Percentiles rank a stretch among this genome's conserved stretches.
phyloP scores from a whole-genome alignment of 2,329 filamentous ascomycete genomes.

The Ophiostoma perfectum region DNA sequence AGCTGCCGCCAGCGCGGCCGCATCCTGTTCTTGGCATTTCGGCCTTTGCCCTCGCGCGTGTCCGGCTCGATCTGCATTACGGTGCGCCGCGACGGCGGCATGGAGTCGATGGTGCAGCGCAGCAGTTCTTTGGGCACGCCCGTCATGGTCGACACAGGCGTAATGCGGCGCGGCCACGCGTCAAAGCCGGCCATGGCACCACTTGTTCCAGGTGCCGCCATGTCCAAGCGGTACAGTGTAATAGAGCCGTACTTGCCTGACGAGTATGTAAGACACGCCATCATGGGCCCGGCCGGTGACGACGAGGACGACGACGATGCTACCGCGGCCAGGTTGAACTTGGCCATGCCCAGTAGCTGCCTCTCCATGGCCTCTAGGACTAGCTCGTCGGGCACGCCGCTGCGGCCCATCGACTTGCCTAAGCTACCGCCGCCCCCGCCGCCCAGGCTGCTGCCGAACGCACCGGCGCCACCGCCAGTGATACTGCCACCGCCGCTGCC shows the following conservation, averaged over 20 bases:
- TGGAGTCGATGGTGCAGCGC: conserved; percentile 23
- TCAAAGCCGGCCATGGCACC: conserved; percentile 1
- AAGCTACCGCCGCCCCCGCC: conserved; percentile 6
- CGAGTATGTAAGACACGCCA: conserved; percentile 26
- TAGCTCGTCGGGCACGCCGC: conserved; percentile 23
- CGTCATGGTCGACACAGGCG: conserved; percentile 26
- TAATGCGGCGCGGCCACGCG: conserved; percentile 26
- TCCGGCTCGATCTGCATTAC: conserved; percentile 21
- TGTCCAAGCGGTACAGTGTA: conserved; percentile 26
- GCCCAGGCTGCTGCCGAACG: neutral
- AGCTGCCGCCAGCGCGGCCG: conserved; percentile 24
- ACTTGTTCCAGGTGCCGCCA: conserved; percentile 16
- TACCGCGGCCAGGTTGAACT: conserved; percentile 17
- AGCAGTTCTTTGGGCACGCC: conserved; percentile 27
- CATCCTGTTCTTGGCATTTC: neutral
- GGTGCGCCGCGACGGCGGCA: conserved; percentile 25
- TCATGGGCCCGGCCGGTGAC: conserved; percentile 17
- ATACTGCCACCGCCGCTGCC: conserved; percentile 8
- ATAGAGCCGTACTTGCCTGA: conserved; percentile 24
- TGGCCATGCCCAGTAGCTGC: conserved; percentile 26
- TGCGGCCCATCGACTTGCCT: conserved; percentile 5
- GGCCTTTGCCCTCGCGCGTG: neutral
- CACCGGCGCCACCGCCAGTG: neutral
- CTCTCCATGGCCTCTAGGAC: conserved; percentile 25
- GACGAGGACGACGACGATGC: neutral